Base-by-base conservation (phyloP, 257 asterid genomes). In the Gardenia jasminoides region DNA sequence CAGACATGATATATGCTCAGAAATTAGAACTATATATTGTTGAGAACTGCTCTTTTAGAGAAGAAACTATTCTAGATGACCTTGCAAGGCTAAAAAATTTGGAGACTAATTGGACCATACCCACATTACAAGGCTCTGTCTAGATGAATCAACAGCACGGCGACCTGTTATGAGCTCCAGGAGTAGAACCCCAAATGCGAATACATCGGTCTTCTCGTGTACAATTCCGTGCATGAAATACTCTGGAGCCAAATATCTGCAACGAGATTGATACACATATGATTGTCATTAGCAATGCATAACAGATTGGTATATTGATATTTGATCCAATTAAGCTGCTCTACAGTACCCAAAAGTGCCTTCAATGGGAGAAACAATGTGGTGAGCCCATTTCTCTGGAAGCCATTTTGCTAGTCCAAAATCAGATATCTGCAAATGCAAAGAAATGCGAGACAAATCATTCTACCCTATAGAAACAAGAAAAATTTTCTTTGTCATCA, bases 341-440 rank as follows among this genome's bases (percentile, higher is more conserved):
- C 19, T 76, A 19, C 10, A 22, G 36, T 92, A 92, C 98, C 99
- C 99, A 70, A 95, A 95, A 80, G 99, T 95, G 85, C 99, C 99
- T 88, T 95, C 99, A 47, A 95, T 95, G 50, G 99, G 99, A 75
- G 97, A 95, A 75, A 93, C 99, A 24, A 91, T 88, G 76, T 93
- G 99, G 81, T 95, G 94, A 70, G 77, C 84, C 97, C 97, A 93
- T 80, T 90, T 93, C 69, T 95, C 94, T 0, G 99, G 99, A 17
- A 95, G 97, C 99, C 99, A 95, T 83, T 93, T 93, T 30, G 99
- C 98, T 28, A 95, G 86, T 71, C 99, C 99, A 15, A 93, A 95
- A 82, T 95, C 99, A 80, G 99, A 95, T 89, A 95, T 95, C 99
- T 94, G 87, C 90, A 82, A 43, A 62, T 31, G 66, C 39, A 30